Base-by-base conservation (phyloP, 192 early-diverging fungal species). In the Helicostylum pulchrum region DNA sequence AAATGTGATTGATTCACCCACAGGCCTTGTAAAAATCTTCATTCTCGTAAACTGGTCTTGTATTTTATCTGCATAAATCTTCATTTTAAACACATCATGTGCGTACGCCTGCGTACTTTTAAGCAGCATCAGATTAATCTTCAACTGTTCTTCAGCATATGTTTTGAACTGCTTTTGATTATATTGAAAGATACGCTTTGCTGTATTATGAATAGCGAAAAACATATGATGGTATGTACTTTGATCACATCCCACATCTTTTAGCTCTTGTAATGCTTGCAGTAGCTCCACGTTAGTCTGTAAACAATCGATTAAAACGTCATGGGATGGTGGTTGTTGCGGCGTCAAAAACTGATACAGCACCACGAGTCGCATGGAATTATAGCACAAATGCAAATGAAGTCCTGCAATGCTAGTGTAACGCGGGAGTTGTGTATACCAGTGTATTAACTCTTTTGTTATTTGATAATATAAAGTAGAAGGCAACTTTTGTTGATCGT, bases 191-290 rank as follows among this genome's bases (percentile, higher is more conserved):
- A 73, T 64, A 6, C 55, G 54, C 21, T 59, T 64, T 7, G 71
- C 71, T 4, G 61, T 42, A 30, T 61, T 73, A 36, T 73, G 71
- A 23, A 73, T 68, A 12, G 71, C 71, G 19, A 73, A 73, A 50
- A 68, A 73, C 71, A 73, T 73, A 34, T 67, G 54, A 21, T 73
- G 71, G 23, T 73, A 73, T 12, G 71, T 73, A 39, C 71, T 67
- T 26, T 68, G 71, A 32, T 73, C 71, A 17, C 71, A 73, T 2
- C 66, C 66, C 8, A 64, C 30, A 3, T 49, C 53, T 19, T 31
- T 39, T 8, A 73, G 50, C 15, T 64, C 32, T 19, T 73, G 61
- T 0, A 73, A 34, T 2, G 55, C 59, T 15, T 56, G 48, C 7
- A 73, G 32, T 8, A 73, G 7, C 3, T 55, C 36, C 43, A 67